A percentile compares a stretch with the other conserved stretches of the same genome.
Evolutionary conservation across 2,329 filamentous ascomycete genomes (phyloP).

Genomic region (Didymellaceae sp.): DNA sequence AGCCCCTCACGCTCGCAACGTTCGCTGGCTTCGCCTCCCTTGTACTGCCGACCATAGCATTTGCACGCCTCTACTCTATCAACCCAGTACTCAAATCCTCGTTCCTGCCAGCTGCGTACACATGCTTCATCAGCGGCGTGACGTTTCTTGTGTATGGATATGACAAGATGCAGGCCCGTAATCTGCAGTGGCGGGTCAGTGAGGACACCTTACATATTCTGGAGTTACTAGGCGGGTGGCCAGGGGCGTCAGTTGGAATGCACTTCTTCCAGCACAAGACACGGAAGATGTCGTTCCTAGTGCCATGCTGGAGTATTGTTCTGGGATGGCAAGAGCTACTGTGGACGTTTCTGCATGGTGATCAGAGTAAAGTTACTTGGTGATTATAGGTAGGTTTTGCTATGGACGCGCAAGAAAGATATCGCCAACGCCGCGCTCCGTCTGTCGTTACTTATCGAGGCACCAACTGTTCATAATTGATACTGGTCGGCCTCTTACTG

Average conservation of each 20-base stretch:
- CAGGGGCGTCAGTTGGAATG: conserved; percentile 41
- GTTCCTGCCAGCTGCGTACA: conserved; percentile 26
- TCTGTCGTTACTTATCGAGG: conserved; percentile 4
- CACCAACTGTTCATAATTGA: conserved; percentile 14
- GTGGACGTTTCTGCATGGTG: conserved; percentile 19
- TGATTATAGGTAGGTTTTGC: conserved; percentile 7
- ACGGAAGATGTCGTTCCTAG: conserved; percentile 36
- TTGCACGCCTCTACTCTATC: conserved; percentile 47
- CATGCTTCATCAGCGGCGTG: conserved; percentile 24
- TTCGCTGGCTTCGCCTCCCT: conserved; percentile 43
- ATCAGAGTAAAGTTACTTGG: conserved; percentile 12
- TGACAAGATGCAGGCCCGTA: conserved; percentile 45
- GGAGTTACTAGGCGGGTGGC: conserved; percentile 43
- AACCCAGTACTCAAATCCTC: conserved; percentile 17
- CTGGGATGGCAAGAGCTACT: conserved; percentile 36
- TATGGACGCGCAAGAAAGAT: conserved; percentile 1
- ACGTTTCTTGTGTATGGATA: conserved; percentile 45
- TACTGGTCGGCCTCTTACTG: conserved; percentile 15
- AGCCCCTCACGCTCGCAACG: conserved; percentile 37
- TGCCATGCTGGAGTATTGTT: conserved; percentile 42
- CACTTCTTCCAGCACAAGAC: conserved; percentile 49
- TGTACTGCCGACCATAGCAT: conserved; percentile 62
- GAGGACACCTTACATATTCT: conserved; percentile 40
- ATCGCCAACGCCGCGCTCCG: conserved; percentile 9
- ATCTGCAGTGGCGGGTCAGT: conserved; percentile 41